Base-by-base conservation (phyloP, 2,329 filamentous ascomycete species). In the Aspergillus sp. region DNA sequence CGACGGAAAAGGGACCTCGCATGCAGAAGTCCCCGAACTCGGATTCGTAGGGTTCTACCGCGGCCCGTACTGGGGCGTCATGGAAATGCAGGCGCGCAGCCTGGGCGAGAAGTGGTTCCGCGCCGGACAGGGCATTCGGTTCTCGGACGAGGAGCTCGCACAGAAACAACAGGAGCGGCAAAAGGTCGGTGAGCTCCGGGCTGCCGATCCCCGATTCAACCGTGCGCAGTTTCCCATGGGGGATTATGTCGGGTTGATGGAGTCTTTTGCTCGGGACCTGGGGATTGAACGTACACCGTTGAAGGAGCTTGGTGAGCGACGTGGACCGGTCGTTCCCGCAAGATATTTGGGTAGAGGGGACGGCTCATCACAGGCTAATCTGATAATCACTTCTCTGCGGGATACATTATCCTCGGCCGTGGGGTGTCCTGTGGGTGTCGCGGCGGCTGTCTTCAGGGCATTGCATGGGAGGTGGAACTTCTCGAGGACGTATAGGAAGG, bases 21-120 rank as follows among this genome's bases (percentile, higher is more conserved):
- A 86, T 52, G 79, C 80, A 0, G 72, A 76, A 0, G 69, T 91
- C 0, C 80, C 85, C 0, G 81, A 81, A 5, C 72, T 94, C 0
- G 89, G 88, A 0, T 92, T 94, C 61, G 85, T 94, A 1, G 90
- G 90, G 0, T 90, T 91, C 70, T 95, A 95, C 65, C 82, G 90
- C 55, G 88, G 88, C 0, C 89, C 89, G 0, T 94, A 90, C 67
- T 95, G 90, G 90, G 87, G 87, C 1, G 84, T 91, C 0, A 90
- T 93, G 80, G 89, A 94, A 68, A 89, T 91, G 86, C 90, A 95
- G 70, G 86, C 89, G 2, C 81, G 87, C 1, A 80, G 88, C 55
- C 73, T 92, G 5, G 78, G 85, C 0, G 69, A 79, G 11, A 66
- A 83, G 10, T 92, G 88, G 87, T 70, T 63, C 6, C 45, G 14